A percentile compares a stretch with the other conserved stretches of the same genome.
These are phyloP conservation scores for Ulota crispa DNA, from an alignment of 225 moss, liverwort and hornwort species.

Conservation along the genomic window DNA sequence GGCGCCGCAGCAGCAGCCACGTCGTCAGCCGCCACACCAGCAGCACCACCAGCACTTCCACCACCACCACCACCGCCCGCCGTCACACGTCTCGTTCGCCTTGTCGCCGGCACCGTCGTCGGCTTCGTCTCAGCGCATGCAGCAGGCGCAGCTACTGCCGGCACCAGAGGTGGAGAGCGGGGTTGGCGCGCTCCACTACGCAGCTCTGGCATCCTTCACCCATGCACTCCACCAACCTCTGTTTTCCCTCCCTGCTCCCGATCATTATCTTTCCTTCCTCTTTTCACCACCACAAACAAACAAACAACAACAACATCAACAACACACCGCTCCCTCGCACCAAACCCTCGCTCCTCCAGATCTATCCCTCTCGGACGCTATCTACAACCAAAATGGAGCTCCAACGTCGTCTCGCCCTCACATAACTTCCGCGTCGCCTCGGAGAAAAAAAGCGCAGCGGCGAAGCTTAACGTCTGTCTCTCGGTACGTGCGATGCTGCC, in stretches of 20 bases:
- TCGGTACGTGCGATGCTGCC: slow-evolving; percentile 12
- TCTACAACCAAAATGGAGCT: background rate
- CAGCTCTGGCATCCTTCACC: slow-evolving; percentile 99
- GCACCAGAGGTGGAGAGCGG: slow-evolving; percentile 74
- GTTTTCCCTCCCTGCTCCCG: slow-evolving; percentile 48
- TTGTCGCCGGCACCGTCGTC: slow-evolving; percentile 34
- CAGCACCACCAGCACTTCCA: slow-evolving; percentile 30
- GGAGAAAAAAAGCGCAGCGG: background rate
- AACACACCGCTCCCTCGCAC: background rate
- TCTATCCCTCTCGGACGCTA: background rate
- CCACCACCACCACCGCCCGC: slow-evolving; percentile 35
- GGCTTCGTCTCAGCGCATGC: slow-evolving; percentile 42
- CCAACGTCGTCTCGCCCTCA: background rate
- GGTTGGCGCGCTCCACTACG: slow-evolving; percentile 99
- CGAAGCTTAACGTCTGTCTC: slow-evolving; percentile 10
- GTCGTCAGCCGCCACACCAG: slow-evolving; percentile 30
- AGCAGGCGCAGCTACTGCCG: slow-evolving; percentile 49
- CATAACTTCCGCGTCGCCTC: slow-evolving; percentile 3
- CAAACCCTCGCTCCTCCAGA: slow-evolving; percentile 25
- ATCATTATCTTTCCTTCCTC: slow-evolving; percentile 66
- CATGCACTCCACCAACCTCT: slow-evolving; percentile 80
- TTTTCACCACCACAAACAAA: background rate
- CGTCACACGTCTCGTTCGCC: slow-evolving; percentile 64
- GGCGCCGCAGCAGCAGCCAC: slow-evolving; percentile 34
- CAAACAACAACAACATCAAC: background rate